Evolutionary conservation across 192 early-diverging fungal genomes (phyloP).

Genomic region (Coemansia sp.): DNA sequence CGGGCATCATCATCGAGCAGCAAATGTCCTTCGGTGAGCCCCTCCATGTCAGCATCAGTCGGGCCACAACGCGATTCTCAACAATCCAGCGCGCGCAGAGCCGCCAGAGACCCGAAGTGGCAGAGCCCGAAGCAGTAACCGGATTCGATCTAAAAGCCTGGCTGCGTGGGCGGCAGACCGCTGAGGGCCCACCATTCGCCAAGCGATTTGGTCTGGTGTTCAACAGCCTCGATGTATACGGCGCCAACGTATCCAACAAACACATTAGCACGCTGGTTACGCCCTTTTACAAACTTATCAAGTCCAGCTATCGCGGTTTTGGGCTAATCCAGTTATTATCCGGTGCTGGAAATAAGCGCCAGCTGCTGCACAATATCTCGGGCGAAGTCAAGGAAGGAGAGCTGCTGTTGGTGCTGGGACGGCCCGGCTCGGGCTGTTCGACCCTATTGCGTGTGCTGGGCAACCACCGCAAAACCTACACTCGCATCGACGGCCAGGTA

Average conservation of each 20-base stretch:
- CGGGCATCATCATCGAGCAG: background rate
- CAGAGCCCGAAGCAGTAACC: background rate
- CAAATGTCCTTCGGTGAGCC: conserved; percentile 48
- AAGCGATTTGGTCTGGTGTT: conserved; percentile 50
- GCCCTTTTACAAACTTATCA: conserved; percentile 39
- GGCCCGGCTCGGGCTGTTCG: conserved; percentile 69
- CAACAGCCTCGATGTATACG: conserved; percentile 36
- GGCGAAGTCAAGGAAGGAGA: conserved; percentile 76
- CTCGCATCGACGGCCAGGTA: conserved; percentile 58
- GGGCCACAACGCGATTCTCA: conserved; percentile 30
- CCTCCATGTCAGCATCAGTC: conserved; percentile 39
- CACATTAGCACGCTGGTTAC: conserved; percentile 47
- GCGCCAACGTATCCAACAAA: conserved; percentile 31
- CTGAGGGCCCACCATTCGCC: conserved; percentile 31
- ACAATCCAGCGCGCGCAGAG: conserved; percentile 34
- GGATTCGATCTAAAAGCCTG: conserved; percentile 24
- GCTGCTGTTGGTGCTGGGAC: conserved; percentile 66
- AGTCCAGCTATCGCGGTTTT: conserved; percentile 15
- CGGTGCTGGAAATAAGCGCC: background rate
- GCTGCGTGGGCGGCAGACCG: conserved; percentile 17
- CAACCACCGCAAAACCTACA: conserved; percentile 61
- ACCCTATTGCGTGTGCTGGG: conserved; percentile 64
- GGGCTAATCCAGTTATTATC: conserved; percentile 19
- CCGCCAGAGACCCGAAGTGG: background rate
- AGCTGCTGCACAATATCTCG: conserved; percentile 59